A percentile compares a stretch with the other conserved stretches of the same genome.
Evolutionary conservation across 768 basidiomycete genomes (phyloP).

Genomic region (Lactifluus subvellereus): DNA sequence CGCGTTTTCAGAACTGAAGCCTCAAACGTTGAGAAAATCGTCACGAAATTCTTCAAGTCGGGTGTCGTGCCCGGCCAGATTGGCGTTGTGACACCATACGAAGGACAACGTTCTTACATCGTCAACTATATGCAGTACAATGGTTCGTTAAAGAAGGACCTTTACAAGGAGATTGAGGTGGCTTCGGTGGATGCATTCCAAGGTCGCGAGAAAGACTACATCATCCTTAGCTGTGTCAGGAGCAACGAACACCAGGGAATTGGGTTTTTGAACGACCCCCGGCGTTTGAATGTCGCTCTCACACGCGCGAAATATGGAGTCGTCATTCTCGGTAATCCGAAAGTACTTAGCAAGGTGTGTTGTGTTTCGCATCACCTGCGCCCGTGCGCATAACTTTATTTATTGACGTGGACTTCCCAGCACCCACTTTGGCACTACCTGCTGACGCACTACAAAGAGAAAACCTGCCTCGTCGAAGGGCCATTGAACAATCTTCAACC

Average conservation of each 20-base stretch:
- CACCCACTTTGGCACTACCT: conserved; percentile 99
- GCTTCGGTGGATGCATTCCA: conserved; percentile 99
- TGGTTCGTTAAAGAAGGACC: conserved; percentile 96
- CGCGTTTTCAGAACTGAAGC: conserved; percentile 75
- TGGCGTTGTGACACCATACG: conserved; percentile 98
- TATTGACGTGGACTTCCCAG: conserved; percentile 39
- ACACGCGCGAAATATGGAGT: conserved; percentile 98
- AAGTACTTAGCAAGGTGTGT: conserved; percentile 93
- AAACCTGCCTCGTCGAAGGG: conserved; percentile 88
- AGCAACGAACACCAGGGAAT: conserved; percentile 99
- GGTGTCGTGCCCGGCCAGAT: conserved; percentile 95
- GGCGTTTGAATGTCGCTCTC: conserved; percentile 93
- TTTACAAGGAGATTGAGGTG: conserved; percentile 99
- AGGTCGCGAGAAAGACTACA: conserved; percentile 99
- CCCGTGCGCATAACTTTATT: neutral
- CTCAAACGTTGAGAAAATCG: conserved; percentile 99
- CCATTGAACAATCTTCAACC: conserved; percentile 93
- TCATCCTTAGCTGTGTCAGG: conserved; percentile 94
- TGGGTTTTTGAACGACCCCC: conserved; percentile 96
- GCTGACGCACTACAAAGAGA: conserved; percentile 98
- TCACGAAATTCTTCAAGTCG: conserved; percentile 99
- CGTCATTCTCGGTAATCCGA: conserved; percentile 99
- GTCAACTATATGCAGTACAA: conserved; percentile 99
- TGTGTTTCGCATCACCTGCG: conserved; percentile 1
- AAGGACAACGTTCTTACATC: conserved; percentile 96